A percentile compares a stretch with the other conserved stretches of the same genome.
These are phyloP conservation scores for Zhuliangozyma parablackwelliae DNA, from an alignment of 1,139 yeast genomes.

Conservation along the genomic window DNA sequence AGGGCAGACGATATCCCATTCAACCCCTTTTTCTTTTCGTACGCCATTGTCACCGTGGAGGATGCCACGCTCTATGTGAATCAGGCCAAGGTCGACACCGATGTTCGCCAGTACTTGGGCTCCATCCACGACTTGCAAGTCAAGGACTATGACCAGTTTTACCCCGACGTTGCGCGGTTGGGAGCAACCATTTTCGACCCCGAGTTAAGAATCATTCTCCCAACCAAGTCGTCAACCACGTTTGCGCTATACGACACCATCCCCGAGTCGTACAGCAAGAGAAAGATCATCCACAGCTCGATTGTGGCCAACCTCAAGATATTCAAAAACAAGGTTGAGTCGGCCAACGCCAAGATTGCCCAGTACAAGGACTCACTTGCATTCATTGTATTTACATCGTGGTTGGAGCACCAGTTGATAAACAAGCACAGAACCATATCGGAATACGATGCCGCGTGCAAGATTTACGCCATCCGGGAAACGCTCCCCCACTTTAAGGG, in stretches of 20 bases:
- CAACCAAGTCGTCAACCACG: constrained; percentile 26
- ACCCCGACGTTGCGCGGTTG: constrained; percentile 23
- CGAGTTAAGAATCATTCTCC: constrained; percentile 24
- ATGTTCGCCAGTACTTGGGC: constrained; percentile 22
- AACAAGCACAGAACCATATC: constrained; percentile 20
- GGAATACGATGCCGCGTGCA: constrained; percentile 43
- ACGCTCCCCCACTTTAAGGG: constrained; percentile 47
- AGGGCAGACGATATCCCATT: constrained; percentile 46
- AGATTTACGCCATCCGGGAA: constrained; percentile 37
- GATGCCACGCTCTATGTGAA: constrained; percentile 36
- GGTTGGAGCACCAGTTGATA: constrained; percentile 38
- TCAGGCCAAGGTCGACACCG: constrained; percentile 21
- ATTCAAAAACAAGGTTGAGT: constrained; percentile 35
- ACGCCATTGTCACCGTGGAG: constrained; percentile 31
- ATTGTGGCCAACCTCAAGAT: constrained; percentile 33
- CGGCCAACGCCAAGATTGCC: constrained; percentile 36
- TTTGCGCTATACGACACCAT: constrained; percentile 30
- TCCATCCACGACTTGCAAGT: constrained; percentile 24
- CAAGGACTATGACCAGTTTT: constrained; percentile 29
- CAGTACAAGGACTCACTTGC: constrained; percentile 44
- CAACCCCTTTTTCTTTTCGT: constrained; percentile 50
- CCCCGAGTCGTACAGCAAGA: constrained; percentile 26
- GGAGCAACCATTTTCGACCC: constrained; percentile 16
- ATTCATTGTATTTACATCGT: constrained; percentile 35
- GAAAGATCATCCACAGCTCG: constrained; percentile 24